Conservation (phyloP, 2,329 filamentous ascomycete genomes). For the Fusarium tuaranense region DNA sequence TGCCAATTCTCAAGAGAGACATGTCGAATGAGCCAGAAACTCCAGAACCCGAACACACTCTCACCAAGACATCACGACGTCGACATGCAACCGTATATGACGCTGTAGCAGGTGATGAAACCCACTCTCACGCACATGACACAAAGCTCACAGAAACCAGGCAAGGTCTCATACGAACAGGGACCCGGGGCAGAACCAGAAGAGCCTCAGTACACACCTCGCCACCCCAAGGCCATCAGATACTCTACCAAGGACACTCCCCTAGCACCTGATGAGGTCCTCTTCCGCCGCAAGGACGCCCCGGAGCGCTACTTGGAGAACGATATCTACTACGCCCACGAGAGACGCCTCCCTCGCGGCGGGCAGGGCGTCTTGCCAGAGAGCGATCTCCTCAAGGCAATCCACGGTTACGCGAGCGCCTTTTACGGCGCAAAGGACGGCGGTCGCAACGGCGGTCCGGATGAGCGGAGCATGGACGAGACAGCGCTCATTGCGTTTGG, state of each 20-base stretch:
- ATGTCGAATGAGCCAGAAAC: conserved; percentile 14
- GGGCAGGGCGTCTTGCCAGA: conserved; percentile 68
- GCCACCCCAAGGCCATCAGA: conserved; percentile 34
- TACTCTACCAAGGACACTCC: conserved; percentile 44
- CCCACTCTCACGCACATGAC: neutral
- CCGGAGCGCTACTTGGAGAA: conserved; percentile 76
- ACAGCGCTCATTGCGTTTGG: conserved; percentile 81
- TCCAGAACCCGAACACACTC: conserved; percentile 18
- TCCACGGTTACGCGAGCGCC: conserved; percentile 76
- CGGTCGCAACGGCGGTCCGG: conserved; percentile 27
- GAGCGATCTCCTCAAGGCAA: conserved; percentile 75
- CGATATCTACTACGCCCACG: conserved; percentile 77
- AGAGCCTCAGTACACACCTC: conserved; percentile 20
- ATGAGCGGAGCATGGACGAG: conserved; percentile 77
- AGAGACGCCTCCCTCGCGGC: conserved; percentile 62
- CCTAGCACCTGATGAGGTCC: conserved; percentile 76
- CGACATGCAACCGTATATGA: conserved; percentile 73
- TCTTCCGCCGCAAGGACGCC: conserved; percentile 74
- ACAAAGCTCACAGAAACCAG: conserved; percentile 45
- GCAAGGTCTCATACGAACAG: conserved; percentile 45
- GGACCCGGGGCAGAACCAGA: conserved; percentile 40
- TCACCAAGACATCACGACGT: conserved; percentile 36
- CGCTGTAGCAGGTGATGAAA: conserved; percentile 72
- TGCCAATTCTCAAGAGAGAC: conserved; percentile 22
- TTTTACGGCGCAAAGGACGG: conserved; percentile 67